phyloP scores from a whole-genome alignment of 2,329 filamentous ascomycete species.

The Elsinoe necatrix region DNA sequence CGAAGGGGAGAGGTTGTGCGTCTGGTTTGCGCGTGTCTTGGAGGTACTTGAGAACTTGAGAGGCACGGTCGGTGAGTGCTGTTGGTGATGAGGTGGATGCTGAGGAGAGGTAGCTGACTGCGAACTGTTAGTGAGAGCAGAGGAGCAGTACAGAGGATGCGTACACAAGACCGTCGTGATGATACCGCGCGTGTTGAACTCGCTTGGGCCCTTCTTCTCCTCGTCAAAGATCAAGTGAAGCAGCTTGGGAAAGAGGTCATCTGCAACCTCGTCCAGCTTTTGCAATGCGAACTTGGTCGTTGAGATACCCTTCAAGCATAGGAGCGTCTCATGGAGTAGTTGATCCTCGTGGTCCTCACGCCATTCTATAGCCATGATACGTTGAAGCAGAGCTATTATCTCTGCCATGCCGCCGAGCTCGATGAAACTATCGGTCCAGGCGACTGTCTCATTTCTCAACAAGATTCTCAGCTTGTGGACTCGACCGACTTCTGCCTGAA shows the following conservation, averaged over 20 bases:
- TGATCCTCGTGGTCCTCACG: slow-evolving; percentile 95
- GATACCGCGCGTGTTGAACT: slow-evolving; percentile 87
- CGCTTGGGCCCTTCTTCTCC: slow-evolving; percentile 94
- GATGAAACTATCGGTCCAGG: slow-evolving; percentile 92
- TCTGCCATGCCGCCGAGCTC: slow-evolving; percentile 85
- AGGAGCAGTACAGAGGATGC: slow-evolving; percentile 15
- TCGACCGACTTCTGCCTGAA: slow-evolving; percentile 84
- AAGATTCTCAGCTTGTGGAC: slow-evolving; percentile 85
- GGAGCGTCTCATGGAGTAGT: slow-evolving; percentile 79
- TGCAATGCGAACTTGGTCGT: slow-evolving; percentile 81
- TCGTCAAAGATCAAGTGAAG: slow-evolving; percentile 89
- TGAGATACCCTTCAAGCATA: slow-evolving; percentile 89
- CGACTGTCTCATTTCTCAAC: slow-evolving; percentile 86
- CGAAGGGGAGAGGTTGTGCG: slow-evolving; percentile 71
- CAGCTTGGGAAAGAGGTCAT: slow-evolving; percentile 74
- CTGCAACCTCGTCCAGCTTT: slow-evolving; percentile 71
- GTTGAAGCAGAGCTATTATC: slow-evolving; percentile 73
- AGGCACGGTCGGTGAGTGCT: slow-evolving; percentile 51
- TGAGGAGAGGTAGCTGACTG: slow-evolving; percentile 69
- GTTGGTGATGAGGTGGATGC: slow-evolving; percentile 40
- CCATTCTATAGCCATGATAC: slow-evolving; percentile 96
- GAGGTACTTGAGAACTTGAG: slow-evolving; percentile 68
- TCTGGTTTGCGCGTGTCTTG: slow-evolving; percentile 68
- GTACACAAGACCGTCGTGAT: slow-evolving; percentile 72
- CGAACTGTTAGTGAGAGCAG: slow-evolving; percentile 1